These are phyloP conservation scores for Solanum bulbocastanum DNA, from an alignment of 257 asterid genomes.

Conservation along the genomic window DNA sequence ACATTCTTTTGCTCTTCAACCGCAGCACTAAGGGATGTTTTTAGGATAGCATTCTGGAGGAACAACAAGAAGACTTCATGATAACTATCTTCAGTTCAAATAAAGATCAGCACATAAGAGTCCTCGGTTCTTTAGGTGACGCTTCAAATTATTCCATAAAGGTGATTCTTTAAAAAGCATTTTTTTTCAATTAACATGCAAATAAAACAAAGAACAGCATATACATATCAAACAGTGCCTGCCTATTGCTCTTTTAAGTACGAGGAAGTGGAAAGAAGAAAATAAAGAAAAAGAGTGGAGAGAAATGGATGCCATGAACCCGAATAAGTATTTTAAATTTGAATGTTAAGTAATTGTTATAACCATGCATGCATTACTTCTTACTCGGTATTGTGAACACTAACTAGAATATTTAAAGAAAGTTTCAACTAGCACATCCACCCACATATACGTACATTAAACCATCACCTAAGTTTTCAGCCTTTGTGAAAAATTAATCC, in stretches of 20 bases:
- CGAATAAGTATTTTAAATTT: background rate
- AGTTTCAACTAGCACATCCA: background rate
- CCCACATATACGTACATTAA: background rate
- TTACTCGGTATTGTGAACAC: background rate
- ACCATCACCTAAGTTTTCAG: background rate
- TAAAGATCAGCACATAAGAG: background rate
- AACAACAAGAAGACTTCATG: background rate
- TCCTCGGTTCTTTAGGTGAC: background rate
- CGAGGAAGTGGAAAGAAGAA: background rate
- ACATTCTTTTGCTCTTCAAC: constrained; percentile 64
- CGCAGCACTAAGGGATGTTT: constrained; percentile 55
- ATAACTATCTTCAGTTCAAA: constrained; percentile 5
- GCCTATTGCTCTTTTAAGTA: background rate
- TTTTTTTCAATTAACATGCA: background rate
- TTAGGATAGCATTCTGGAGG: constrained; percentile 62
- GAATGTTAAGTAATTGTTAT: background rate
- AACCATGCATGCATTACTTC: background rate
- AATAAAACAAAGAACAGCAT: background rate
- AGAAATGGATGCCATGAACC: background rate
- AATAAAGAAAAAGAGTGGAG: background rate
- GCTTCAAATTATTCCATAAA: background rate
- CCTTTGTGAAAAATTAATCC: background rate
- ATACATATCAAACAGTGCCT: background rate
- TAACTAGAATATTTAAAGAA: background rate
- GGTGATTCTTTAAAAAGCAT: background rate